Conservation (phyloP, 164 flowering plant genomes). For the Protea cynaroides region DNA sequence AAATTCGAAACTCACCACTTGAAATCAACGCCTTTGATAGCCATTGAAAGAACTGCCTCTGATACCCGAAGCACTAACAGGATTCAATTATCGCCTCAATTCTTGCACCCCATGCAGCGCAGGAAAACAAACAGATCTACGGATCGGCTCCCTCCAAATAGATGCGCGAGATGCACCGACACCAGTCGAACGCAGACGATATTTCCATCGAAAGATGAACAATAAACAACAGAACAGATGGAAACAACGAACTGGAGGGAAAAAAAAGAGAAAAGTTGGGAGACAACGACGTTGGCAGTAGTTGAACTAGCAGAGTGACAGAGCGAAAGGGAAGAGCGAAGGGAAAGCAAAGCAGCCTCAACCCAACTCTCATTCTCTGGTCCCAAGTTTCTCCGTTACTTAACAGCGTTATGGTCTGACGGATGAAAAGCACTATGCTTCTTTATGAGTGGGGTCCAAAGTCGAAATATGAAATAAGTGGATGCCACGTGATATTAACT, state of each 20-base stretch:
- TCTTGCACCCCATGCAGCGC: background rate
- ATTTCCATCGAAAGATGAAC: background rate
- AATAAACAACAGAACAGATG: background rate
- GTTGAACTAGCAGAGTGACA: background rate
- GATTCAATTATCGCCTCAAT: background rate
- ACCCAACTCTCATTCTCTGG: no score
- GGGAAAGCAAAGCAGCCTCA: background rate
- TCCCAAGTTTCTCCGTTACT: background rate
- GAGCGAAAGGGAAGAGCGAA: background rate
- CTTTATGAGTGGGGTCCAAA: background rate
- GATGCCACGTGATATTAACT: background rate
- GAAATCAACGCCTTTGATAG: slow-evolving; percentile 79
- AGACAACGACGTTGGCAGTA: background rate
- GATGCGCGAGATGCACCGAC: background rate
- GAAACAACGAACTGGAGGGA: background rate
- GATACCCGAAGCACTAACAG: slow-evolving; percentile 13
- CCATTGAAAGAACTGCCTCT: slow-evolving; percentile 36
- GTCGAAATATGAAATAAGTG: no score
- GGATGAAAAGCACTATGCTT: background rate
- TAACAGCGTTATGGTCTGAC: background rate
- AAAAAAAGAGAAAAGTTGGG: background rate
- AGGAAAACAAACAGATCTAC: background rate
- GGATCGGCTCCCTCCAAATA: background rate
- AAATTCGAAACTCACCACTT: slow-evolving; percentile 53
- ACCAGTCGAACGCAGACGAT: background rate